Base-by-base conservation (phyloP, 345 rosid species). In the Citrus glauca region DNA sequence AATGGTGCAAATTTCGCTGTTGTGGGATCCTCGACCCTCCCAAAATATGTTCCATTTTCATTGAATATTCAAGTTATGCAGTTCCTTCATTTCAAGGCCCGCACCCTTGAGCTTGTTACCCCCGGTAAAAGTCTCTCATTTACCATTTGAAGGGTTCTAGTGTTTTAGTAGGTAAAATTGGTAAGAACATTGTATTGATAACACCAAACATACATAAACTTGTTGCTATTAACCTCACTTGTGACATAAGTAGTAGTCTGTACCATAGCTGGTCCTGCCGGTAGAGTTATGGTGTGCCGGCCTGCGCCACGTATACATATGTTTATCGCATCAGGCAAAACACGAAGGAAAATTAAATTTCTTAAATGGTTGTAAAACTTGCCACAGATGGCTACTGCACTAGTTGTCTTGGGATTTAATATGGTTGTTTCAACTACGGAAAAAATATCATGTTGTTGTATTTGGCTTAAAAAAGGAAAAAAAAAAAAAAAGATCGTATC, bases 31-130 rank as follows among this genome's bases (percentile, higher is more conserved):
- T 85, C 98, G 9, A 90, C 96, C 35, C 94, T 92, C 62, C 98
- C 97, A 3, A 91, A 88, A 79, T 89, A 75, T 80, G 88, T 91
- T 27, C 97, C 96, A 1, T 94, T 94, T 59, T 86, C 91, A 2
- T 82, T 92, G 83, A 87, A 90, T 81, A 88, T 94, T 77, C 98
- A 94, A 84, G 69, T 92, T 69, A 89, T 91, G 98, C 97, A 94
- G 87, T 94, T 94, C 64, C 89, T 86, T 45, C 93, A 87, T 78
- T 94, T 94, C 89, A 94, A 88, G 85, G 78, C 94, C 6, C 89
- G 91, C 68, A 69, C 84, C 69, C 88, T 87, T 16, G 90, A 94
- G 77, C 92, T 92, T 61, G 89, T 76, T 75, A 17, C 87, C 35
- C 61, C 91, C 28, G 91, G 89, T 86, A 84, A 72, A 72, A 28